These are phyloP conservation scores for Magnusiomyces tetraspermus DNA, from an alignment of 1,139 yeast genomes.

Conservation along the genomic window DNA sequence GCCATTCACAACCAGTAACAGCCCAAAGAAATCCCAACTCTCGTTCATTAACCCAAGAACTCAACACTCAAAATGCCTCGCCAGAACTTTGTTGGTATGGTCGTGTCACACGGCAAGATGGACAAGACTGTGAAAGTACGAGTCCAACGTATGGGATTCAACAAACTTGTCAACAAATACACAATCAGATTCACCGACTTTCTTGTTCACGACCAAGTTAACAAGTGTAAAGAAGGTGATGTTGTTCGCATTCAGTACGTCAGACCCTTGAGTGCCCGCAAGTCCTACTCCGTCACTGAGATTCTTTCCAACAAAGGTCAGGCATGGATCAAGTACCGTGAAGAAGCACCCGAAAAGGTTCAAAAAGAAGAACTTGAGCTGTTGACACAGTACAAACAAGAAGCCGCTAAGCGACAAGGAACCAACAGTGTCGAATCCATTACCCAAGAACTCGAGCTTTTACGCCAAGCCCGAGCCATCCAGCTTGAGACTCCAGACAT, in stretches of 20 bases:
- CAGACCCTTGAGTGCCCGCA: conserved; percentile 73
- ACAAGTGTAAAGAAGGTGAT: conserved; percentile 90
- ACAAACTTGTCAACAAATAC: conserved; percentile 64
- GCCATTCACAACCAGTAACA: no score
- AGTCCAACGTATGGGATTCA: conserved; percentile 51
- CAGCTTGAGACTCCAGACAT: conserved; percentile 2
- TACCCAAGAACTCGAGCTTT: conserved; percentile 20
- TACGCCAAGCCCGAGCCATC: conserved; percentile 18
- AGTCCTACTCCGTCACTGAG: conserved; percentile 90
- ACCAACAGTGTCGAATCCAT: conserved; percentile 21
- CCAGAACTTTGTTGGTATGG: conserved; percentile 86
- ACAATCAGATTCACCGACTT: conserved; percentile 72
- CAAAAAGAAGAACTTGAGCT: conserved; percentile 49
- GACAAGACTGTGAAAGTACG: conserved; percentile 90
- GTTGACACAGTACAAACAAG: conserved; percentile 37
- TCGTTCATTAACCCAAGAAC: not conserved
- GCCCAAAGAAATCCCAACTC: no score
- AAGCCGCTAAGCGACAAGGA: conserved; percentile 25
- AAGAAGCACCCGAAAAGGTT: conserved; percentile 60
- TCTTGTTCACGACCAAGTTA: conserved; percentile 88
- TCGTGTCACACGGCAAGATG: conserved; percentile 93
- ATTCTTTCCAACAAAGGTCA: conserved; percentile 84
- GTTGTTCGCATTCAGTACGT: conserved; percentile 86
- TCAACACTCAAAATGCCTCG: conserved; percentile 52
- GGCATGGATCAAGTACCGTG: conserved; percentile 73